Base-by-base conservation (phyloP, 2,329 filamentous ascomycete species). In the Aphanoascus verrucosus region DNA sequence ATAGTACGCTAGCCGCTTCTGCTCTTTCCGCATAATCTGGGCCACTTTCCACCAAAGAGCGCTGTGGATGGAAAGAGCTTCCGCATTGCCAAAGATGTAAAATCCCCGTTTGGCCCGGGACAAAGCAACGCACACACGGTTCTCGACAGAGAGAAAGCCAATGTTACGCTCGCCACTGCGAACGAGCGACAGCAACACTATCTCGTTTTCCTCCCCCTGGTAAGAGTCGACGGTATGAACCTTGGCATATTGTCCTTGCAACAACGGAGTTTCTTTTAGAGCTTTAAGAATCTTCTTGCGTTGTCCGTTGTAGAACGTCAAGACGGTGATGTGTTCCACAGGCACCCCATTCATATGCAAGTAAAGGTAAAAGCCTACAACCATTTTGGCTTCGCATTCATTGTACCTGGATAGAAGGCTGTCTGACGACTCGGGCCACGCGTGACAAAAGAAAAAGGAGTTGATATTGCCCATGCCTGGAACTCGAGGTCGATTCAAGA, bases 291-390 rank as follows among this genome's bases (percentile, higher is more conserved):
- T 75, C 1, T 76, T 69, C 59, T 84, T 85, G 43, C 84, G 77
- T 63, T 96, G 90, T 0, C 86, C 89, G 42, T 86, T 88, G 72
- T 95, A 96, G 63, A 93, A 95, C 0, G 88, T 91, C 48, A 96
- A 68, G 2, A 95, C 73, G 0, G 88, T 94, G 53, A 95, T 89
- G 5, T 83, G 74, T 0, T 70, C 65, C 0, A 77, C 65, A 0
- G 70, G 60, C 0, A 84, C 70, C 0, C 83, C 83, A 57, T 90
- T 91, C 55, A 81, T 70, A 0, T 84, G 65, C 0, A 96, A 78
- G 61, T 95, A 86, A 23, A 79, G 72, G 58, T 83, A 83, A 58
- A 94, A 86, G 0, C 75, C 76, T 0, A 82, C 78, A 31, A 95
- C 74, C 83, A 95, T 91, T 1, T 79, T 72, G 0, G 87, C 87